A percentile compares a stretch with the other conserved stretches of the same genome.
Evolutionary conservation across 2,329 filamentous ascomycete genomes (phyloP).

Genomic region (Colletotrichum lentis): DNA sequence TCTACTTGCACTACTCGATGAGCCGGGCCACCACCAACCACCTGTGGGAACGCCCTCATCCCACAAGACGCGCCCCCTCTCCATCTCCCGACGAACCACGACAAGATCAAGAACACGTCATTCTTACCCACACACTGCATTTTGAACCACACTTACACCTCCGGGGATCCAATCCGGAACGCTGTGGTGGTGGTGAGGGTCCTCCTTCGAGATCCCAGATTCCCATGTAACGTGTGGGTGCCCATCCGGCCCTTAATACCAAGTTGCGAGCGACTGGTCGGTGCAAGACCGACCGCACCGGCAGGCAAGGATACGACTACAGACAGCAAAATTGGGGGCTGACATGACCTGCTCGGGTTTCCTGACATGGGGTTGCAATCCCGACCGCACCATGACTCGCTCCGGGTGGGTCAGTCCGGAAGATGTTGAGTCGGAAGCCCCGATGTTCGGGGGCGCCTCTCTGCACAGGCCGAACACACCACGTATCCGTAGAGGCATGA

Average conservation of each 20-base stretch:
- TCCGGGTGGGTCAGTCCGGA: background rate
- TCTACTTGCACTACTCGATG: constrained; percentile 10
- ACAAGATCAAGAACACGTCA: constrained; percentile 28
- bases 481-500: too few species aligned
- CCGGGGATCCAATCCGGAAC: background rate
- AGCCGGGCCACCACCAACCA: background rate
- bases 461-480: too few species aligned
- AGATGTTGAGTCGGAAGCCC: background rate
- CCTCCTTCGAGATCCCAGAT: background rate
- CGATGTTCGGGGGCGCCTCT: constrained; percentile 2
- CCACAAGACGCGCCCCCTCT: background rate
- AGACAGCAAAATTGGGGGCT: background rate
- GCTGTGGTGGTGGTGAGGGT: background rate
- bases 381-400: constrained; percentile 29
- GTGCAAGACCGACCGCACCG: background rate
- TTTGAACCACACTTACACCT: background rate
- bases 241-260: background rate
- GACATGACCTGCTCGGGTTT: background rate
- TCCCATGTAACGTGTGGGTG: background rate
- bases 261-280: background rate
- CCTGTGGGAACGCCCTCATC: constrained; percentile 4
- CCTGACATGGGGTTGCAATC: constrained; percentile 12
- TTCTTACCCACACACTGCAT: constrained; percentile 2
- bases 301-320: background rate
- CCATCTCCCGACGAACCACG: constrained; percentile 23